These are phyloP conservation scores for Cystofilobasidium ferigula DNA, from an alignment of 768 basidiomycete genomes.

Conservation along the genomic window DNA sequence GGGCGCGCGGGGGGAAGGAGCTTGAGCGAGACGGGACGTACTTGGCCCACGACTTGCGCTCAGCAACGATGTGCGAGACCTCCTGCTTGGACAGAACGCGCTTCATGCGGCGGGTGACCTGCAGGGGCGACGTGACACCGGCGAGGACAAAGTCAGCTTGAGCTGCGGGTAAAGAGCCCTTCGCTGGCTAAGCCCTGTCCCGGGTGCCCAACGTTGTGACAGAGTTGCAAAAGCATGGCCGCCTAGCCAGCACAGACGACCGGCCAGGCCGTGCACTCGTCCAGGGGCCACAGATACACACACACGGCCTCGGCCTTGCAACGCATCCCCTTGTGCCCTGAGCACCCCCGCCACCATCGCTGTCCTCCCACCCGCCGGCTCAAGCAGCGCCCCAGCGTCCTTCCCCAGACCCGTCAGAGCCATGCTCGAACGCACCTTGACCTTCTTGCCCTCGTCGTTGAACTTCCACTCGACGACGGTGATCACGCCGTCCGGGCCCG, in stretches of 20 bases:
- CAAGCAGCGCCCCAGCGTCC: background rate
- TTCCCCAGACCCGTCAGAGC: background rate
- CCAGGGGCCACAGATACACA: too few species aligned
- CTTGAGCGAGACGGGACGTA: conserved; percentile 25
- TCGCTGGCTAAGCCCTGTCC: background rate
- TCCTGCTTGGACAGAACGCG: conserved; percentile 77
- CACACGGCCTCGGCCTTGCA: too few species aligned
- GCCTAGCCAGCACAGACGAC: too few species aligned
- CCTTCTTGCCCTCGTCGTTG: conserved; percentile 87
- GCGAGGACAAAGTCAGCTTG: conserved; percentile 12
- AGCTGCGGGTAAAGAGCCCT: too few species aligned
- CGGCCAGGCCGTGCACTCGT: too few species aligned
- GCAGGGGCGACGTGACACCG: conserved; percentile 4
- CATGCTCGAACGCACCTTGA: conserved; percentile 55
- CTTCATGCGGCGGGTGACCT: conserved; percentile 80
- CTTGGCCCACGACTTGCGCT: conserved; percentile 78
- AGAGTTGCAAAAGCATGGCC: too few species aligned
- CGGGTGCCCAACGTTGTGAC: background rate
- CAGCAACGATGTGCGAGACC: conserved; percentile 89
- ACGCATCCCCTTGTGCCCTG: too few species aligned
- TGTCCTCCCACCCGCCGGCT: background rate
- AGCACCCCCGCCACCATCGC: background rate
- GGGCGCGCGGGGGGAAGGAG: background rate
- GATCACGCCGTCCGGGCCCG: conserved; percentile 76
- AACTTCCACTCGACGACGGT: conserved; percentile 69